Conservation (phyloP, 495 filamentous ascomycete genomes). For the Tuber calosporum region DNA sequence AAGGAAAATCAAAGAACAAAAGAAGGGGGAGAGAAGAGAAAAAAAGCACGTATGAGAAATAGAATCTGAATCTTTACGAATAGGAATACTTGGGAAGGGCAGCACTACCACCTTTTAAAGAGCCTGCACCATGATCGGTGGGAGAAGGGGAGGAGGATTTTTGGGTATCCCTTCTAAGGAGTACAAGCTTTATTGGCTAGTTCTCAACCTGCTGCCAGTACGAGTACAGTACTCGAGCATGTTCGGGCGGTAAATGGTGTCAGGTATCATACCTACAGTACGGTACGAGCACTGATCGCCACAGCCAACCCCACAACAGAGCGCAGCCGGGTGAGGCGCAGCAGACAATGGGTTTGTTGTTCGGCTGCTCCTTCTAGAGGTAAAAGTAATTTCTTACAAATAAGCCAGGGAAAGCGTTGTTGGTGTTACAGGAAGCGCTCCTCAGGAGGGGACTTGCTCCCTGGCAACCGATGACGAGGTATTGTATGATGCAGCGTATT, state of each 20-base stretch:
- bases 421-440: constrained; percentile 3
- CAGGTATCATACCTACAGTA: too few species aligned
- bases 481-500: neutral
- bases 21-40: constrained; percentile 10
- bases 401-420: neutral
- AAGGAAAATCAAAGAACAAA: constrained; percentile 11
- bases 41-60: constrained; percentile 24
- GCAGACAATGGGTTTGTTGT: constrained; percentile 8
- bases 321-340: constrained; percentile 26
- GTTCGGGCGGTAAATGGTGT: constrained; percentile 27
- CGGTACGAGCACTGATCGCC: constrained; percentile 29
- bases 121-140: neutral
- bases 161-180: constrained; percentile 12
- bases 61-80: constrained; percentile 2
- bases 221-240: too few species aligned
- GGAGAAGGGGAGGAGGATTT: neutral
- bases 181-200: constrained; percentile 16
- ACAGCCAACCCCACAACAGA: constrained; percentile 11
- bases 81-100: constrained; percentile 16
- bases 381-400: neutral
- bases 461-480: neutral
- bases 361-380: neutral
- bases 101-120: constrained; percentile 31
- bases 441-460: neutral
- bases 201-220: constrained; percentile 28